Evolutionary conservation across 192 early-diverging fungal species (phyloP).

Genomic region (Mortierella alpina): DNA sequence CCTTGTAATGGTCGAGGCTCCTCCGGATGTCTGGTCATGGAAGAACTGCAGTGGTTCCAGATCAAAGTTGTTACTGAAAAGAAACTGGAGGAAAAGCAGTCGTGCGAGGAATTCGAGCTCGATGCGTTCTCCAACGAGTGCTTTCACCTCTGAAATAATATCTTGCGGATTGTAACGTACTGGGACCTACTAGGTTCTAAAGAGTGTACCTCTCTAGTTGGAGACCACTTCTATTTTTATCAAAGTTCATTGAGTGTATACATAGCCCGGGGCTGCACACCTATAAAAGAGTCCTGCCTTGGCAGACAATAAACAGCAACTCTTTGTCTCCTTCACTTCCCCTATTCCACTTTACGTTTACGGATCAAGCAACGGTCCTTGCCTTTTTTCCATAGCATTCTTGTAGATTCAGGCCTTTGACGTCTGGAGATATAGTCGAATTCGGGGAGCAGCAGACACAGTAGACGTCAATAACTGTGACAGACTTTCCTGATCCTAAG

Average conservation of each 20-base stretch:
- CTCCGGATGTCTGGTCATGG: constrained; percentile 27
- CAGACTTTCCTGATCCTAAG: constrained; percentile 52
- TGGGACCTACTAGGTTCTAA: no score
- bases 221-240: neutral
- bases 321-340: no score
- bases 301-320: no score
- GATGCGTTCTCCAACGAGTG: constrained; percentile 20
- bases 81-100: constrained; percentile 36
- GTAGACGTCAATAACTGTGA: constrained; percentile 33
- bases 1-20: constrained; percentile 16
- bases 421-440: neutral
- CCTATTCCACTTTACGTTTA: no score
- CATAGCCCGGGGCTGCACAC: no score
- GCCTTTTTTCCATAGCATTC: neutral
- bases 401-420: constrained; percentile 25
- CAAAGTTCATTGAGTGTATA: constrained; percentile 5
- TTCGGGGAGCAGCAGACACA: constrained; percentile 8
- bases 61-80: constrained; percentile 24
- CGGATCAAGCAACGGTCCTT: neutral
- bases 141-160: no score
- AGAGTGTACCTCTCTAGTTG: no score
- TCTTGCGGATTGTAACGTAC: no score
- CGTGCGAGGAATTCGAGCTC: constrained; percentile 46
- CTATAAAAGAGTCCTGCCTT: no score
- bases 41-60: constrained; percentile 36